Evolutionary conservation across 2,329 filamentous ascomycete genomes (phyloP).

Genomic region (Penicillium sp.): DNA sequence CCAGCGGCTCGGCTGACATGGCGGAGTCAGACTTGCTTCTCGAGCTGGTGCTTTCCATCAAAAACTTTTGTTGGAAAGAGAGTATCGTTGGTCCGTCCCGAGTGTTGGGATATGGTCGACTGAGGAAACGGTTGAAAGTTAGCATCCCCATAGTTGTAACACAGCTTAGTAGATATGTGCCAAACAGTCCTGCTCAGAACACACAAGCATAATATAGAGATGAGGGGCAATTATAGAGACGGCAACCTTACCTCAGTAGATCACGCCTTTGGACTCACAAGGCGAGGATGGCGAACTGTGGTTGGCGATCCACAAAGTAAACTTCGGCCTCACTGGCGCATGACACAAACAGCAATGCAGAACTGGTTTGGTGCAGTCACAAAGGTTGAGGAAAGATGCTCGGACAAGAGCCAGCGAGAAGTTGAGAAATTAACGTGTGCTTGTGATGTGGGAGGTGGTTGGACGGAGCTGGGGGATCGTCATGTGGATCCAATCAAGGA

Average conservation of each 20-base stretch:
- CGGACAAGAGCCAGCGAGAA: slow-evolving; percentile 1
- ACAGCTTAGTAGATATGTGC: background rate
- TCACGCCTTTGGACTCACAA: slow-evolving; percentile 7
- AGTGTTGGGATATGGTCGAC: slow-evolving; percentile 34
- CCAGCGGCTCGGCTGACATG: slow-evolving; percentile 23
- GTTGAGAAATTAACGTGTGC: slow-evolving; percentile 2
- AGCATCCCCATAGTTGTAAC: slow-evolving; percentile 36
- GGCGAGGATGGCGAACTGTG: slow-evolving; percentile 4
- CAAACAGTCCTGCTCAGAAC: background rate
- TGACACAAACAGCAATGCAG: slow-evolving; percentile 1
- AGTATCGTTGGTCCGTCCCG: slow-evolving; percentile 38
- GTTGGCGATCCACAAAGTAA: slow-evolving; percentile 13
- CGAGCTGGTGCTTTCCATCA: slow-evolving; percentile 30
- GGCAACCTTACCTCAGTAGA: slow-evolving; percentile 8
- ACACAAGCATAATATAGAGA: background rate
- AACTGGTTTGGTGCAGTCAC: background rate
- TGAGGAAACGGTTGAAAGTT: slow-evolving; percentile 39
- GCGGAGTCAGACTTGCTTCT: slow-evolving; percentile 24
- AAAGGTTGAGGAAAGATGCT: background rate
- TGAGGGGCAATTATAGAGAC: background rate
- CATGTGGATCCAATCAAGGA: slow-evolving; percentile 4
- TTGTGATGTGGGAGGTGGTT: slow-evolving; percentile 6
- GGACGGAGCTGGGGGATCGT: slow-evolving; percentile 5
- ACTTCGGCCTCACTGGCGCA: background rate
- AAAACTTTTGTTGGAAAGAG: slow-evolving; percentile 38